Evolutionary conservation across 345 rosid species (phyloP).

Genomic region (Camelina laxa): DNA sequence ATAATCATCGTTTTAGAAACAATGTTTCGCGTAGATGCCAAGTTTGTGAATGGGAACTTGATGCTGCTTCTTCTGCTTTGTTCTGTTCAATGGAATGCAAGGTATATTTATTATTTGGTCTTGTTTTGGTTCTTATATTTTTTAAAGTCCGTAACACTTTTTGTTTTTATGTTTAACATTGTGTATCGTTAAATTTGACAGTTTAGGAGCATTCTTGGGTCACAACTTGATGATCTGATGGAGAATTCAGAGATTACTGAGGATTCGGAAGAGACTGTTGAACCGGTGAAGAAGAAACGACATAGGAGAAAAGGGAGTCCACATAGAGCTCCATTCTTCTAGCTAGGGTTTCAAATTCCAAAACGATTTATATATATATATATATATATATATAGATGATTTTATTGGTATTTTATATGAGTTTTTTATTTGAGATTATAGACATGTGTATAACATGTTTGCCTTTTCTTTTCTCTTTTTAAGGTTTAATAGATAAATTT

Average conservation of each 20-base stretch:
- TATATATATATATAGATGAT: not conserved
- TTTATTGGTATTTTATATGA: not conserved
- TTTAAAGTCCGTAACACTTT: not conserved
- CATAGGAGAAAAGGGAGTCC: conserved; percentile 38
- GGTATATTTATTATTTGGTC: conserved; percentile 14
- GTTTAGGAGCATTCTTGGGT: conserved; percentile 17
- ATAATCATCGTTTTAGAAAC: conserved; percentile 14
- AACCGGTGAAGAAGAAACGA: not conserved
- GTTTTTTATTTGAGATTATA: not conserved
- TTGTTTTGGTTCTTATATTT: not conserved
- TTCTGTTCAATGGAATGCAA: conserved; percentile 45
- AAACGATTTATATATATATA: not conserved
- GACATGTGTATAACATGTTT: conserved; percentile 3
- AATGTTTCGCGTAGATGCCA: conserved; percentile 20
- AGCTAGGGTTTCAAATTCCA: conserved; percentile 12
- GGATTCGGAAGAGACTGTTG: not conserved
- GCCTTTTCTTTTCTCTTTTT: not conserved
- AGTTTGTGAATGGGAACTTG: conserved; percentile 39
- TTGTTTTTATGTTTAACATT: not conserved
- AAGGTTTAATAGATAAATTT: not conserved
- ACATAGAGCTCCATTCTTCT: conserved; percentile 22
- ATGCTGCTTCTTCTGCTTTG: conserved; percentile 13
- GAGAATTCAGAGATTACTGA: conserved; percentile 15
- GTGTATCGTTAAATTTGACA: not conserved
- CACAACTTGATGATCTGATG: conserved; percentile 32